These are phyloP conservation scores for Stemphylium vesicarium DNA, from an alignment of 2,329 filamentous ascomycete species.

Conservation along the genomic window DNA sequence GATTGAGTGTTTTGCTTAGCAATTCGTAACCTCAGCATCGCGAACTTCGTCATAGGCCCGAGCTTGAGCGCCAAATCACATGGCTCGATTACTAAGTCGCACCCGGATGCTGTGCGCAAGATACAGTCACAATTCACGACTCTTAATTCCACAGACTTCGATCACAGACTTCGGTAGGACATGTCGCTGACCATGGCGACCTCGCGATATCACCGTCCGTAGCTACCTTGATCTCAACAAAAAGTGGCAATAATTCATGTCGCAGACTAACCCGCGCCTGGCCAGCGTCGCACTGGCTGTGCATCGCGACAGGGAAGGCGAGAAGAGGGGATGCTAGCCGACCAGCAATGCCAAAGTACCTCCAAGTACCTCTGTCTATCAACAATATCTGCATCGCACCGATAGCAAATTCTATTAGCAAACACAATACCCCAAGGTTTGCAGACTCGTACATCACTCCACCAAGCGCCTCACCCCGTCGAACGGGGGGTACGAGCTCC, in stretches of 20 bases:
- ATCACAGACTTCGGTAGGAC: neutral
- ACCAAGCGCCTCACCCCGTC: constrained; percentile 8
- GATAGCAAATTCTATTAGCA: constrained; percentile 16
- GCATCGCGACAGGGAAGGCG: constrained; percentile 12
- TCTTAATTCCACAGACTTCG: constrained; percentile 10
- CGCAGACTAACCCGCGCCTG: constrained; percentile 6
- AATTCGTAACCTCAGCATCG: constrained; percentile 12
- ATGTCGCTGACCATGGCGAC: neutral
- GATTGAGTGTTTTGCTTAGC: constrained; percentile 21
- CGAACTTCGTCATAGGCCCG: constrained; percentile 41
- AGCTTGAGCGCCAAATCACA: constrained; percentile 39
- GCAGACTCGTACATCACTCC: constrained; percentile 14
- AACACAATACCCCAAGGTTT: constrained; percentile 7
- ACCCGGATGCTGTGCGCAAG: neutral
- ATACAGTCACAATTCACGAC: neutral
- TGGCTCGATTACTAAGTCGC: constrained; percentile 25
- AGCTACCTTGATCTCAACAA: constrained; percentile 26
- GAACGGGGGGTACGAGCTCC: constrained; percentile 9
- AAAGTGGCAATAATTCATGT: constrained; percentile 16
- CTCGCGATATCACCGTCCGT: neutral
- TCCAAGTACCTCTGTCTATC: constrained; percentile 9
- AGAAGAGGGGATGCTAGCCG: constrained; percentile 8
- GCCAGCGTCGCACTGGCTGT: constrained; percentile 15
- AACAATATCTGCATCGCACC: neutral
- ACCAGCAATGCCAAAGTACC: constrained; percentile 32